Evolutionary conservation across 148 eudicot genomes (phyloP).

Genomic region (Camellia lanceoleosa): DNA sequence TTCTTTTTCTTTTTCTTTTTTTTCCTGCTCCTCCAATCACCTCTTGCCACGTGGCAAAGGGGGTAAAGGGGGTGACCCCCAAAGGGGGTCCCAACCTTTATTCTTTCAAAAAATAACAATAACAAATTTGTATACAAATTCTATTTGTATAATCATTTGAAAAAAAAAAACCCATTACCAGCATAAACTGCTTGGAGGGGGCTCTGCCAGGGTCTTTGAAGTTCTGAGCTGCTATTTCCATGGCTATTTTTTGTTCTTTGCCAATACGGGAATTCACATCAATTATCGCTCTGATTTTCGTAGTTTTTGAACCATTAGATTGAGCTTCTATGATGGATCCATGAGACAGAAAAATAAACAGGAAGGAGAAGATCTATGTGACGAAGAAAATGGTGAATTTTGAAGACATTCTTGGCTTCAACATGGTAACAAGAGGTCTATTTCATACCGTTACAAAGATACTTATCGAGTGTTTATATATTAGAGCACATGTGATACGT

Average conservation of each 20-base stretch:
- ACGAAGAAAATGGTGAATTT: not conserved
- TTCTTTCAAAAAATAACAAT: too few species aligned
- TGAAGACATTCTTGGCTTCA: not conserved
- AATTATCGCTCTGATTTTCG: constrained; percentile 12
- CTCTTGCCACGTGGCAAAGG: too few species aligned
- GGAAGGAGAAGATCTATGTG: not conserved
- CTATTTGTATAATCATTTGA: too few species aligned
- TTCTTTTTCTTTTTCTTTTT: too few species aligned
- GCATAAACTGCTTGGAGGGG: constrained; percentile 23
- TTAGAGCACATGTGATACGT: not conserved
- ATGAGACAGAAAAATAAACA: not conserved
- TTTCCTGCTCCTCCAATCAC: too few species aligned
- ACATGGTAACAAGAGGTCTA: not conserved
- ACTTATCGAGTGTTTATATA: not conserved
- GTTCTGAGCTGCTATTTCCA: constrained; percentile 13
- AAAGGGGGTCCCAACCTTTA: too few species aligned
- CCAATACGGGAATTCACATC: constrained; percentile 13
- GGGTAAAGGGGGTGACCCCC: too few species aligned
- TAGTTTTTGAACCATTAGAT: not conserved
- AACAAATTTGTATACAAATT: too few species aligned
- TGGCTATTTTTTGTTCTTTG: constrained; percentile 20
- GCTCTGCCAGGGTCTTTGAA: not conserved
- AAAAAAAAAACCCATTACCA: not conserved
- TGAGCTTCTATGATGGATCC: constrained; percentile 3
- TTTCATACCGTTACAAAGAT: not conserved